Evolutionary conservation across 208 protist species (phyloP), one percentile per base, ranked within the genome.

Genomic region (Wallacemonas sp.): DNA sequence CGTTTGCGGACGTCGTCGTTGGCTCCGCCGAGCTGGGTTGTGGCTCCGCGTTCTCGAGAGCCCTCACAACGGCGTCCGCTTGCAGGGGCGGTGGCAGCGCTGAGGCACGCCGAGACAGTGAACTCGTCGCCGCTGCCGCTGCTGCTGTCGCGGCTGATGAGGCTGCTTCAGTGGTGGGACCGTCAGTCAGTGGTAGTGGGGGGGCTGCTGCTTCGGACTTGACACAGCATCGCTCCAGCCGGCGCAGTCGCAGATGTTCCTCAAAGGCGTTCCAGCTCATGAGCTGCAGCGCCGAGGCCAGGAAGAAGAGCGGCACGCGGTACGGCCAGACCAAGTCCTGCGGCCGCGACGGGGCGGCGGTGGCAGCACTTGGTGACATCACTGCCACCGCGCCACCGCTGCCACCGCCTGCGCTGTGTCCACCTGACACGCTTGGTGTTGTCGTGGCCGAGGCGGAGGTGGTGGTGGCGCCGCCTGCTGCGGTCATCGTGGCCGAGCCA

Each of bases 261-360:
- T 92, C 84, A 48, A 69, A 75, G 17, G 89, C 89, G 65, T 90
- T 90, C 77, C 83, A 85, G 55, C 68, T 69, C 87, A 93, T 92
- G 16, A 93, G 78, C 80, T 92, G 90, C 70, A 93, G 61, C 47
- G 87, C 87, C 9, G 78, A 70, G 24, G 87, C 80, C 0, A 92
- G 23, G 16, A 96, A 65, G 46, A 93, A 96, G 2, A 96, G 72
- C 26, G 87, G 87, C 0, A 83, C 90, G 44, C 83, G 62, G 65
- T 87, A 90, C 27, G 57, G 36, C 67, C 76, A 72, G 27, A 58
- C 52, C 29, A 58, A 39, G 30, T 58, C 52, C 52, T 58, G 52
- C 4, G 52, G 52, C 14, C 52, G 9, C 4, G 52, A 33, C 24
- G 21, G 24, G n/a, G n/a, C n/a, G n/a, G n/a, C n/a, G n/a, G n/a